These are phyloP conservation scores for Solanum infundibuliforme DNA, from an alignment of 257 asterid genomes.

Conservation along the genomic window DNA sequence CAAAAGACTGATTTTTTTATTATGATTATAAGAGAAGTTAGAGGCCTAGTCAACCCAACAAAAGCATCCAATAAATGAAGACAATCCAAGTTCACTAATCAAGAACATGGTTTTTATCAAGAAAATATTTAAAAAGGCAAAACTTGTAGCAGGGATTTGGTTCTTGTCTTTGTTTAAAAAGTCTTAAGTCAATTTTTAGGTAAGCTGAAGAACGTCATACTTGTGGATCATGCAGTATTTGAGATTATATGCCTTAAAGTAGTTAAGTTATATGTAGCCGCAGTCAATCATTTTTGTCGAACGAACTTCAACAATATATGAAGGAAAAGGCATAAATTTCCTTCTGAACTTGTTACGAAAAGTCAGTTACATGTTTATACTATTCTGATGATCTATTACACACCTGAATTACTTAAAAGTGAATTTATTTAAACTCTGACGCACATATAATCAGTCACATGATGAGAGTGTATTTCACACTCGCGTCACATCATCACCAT, in stretches of 20 bases:
- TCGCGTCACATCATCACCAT: too few species aligned
- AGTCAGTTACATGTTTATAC: too few species aligned
- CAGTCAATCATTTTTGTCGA: background rate
- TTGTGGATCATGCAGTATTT: background rate
- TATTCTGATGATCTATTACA: too few species aligned
- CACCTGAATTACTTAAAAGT: too few species aligned
- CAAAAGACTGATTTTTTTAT: constrained; percentile 16
- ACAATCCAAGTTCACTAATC: constrained; percentile 9
- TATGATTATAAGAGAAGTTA: constrained; percentile 10
- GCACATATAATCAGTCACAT: too few species aligned
- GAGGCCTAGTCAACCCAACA: constrained; percentile 24
- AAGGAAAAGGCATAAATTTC: too few species aligned
- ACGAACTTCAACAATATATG: background rate
- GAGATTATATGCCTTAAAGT: background rate
- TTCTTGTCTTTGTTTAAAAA: background rate
- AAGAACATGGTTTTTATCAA: constrained; percentile 30
- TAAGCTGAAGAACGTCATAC: background rate
- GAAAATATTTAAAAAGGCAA: background rate
- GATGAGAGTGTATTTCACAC: too few species aligned
- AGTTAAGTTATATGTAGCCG: background rate
- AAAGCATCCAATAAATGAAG: constrained; percentile 4
- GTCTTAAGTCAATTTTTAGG: background rate
- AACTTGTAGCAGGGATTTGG: background rate
- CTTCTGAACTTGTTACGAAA: too few species aligned
- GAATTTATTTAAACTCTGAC: too few species aligned